A percentile compares a stretch with the other conserved stretches of the same genome.
Evolutionary conservation across 2,329 filamentous ascomycete genomes (phyloP).

Genomic region (Exophiala phaeomuriformis): DNA sequence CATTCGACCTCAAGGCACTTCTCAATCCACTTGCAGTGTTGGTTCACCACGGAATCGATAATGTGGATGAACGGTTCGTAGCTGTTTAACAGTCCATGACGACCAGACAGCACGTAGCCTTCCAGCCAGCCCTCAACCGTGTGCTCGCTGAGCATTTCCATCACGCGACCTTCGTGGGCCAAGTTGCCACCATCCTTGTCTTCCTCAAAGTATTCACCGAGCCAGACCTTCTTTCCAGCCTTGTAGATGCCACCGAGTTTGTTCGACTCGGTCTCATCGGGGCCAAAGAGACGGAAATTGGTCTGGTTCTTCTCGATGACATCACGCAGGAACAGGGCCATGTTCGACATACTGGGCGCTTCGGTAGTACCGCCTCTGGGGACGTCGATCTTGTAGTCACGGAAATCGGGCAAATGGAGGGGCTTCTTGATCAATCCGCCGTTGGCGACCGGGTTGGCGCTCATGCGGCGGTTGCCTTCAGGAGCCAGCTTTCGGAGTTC

Average conservation of each 20-base stretch:
- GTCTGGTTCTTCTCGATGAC: slow-evolving; percentile 57
- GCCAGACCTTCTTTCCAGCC: slow-evolving; percentile 70
- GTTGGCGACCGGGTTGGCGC: slow-evolving; percentile 68
- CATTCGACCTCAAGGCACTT: slow-evolving; percentile 74
- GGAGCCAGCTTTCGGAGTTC: slow-evolving; percentile 61
- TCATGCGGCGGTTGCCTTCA: slow-evolving; percentile 61
- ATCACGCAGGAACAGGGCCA: slow-evolving; percentile 60
- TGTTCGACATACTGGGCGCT: slow-evolving; percentile 61
- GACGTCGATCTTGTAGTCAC: slow-evolving; percentile 57
- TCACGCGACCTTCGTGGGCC: slow-evolving; percentile 60
- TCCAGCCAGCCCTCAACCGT: slow-evolving; percentile 75
- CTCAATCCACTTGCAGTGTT: slow-evolving; percentile 80
- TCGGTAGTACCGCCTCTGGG: slow-evolving; percentile 52
- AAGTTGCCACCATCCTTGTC: slow-evolving; percentile 69
- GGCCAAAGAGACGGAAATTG: slow-evolving; percentile 69
- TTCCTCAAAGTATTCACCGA: slow-evolving; percentile 70
- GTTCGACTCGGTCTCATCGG: slow-evolving; percentile 76
- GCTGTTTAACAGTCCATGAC: slow-evolving; percentile 69
- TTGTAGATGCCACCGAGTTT: slow-evolving; percentile 66
- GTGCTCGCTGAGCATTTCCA: slow-evolving; percentile 80
- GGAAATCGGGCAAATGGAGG: slow-evolving; percentile 63
- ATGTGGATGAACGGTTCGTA: slow-evolving; percentile 80
- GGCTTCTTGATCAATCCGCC: slow-evolving; percentile 62
- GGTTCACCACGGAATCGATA: slow-evolving; percentile 79
- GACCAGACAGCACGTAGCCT: slow-evolving; percentile 66